Base-by-base conservation (phyloP, 108 stramenopile genomes). In the Cyclotella kingstonii region DNA sequence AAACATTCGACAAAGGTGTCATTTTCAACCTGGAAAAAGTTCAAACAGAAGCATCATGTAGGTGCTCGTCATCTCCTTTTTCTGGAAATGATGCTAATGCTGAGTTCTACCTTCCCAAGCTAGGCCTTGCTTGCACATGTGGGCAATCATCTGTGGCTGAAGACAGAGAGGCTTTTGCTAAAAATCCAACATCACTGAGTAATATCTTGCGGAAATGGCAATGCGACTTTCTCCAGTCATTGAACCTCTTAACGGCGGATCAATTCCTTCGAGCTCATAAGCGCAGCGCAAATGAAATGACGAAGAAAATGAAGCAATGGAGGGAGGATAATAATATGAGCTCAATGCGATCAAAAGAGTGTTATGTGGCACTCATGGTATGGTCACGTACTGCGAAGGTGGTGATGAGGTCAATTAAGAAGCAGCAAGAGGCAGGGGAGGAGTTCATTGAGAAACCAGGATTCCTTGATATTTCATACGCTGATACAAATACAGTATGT, bases 141-240 rank as follows among this genome's bases (percentile, higher is more conserved):
- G 79, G 82, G 19, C 75, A 72, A 42, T 46, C 36, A 0, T 46
- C 52, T 26, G 21, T 19, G 35, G 46, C 8, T 21, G 4, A 47
- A 35, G 66, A 54, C 10, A 62, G 39, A 33, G 60, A 28, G 78
- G 50, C 76, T 76, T 65, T 72, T 39, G 47, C 68, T 19, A 39
- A 54, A 27, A 60, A 89, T 41, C 88, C 84, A 58, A 86, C 83
- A n/a, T 31, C 78, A 0, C 43, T 90, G 9, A 68, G 64, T 22
- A 83, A 86, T 42, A 79, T 90, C 21, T 39, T 90, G 23, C 80
- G 89, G 25, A 73, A 75, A 6, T 90, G 89, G 89, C 89, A 90
- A 56, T 78, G 81, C 7, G 69, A 66, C 28, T 90, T 85, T 54
- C 51, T 90, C 2, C 40, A 51, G 4, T 54, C 66, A 18, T 62